A percentile compares a stretch with the other conserved stretches of the same genome.
These are phyloP conservation scores for Hymenoscyphus repandus DNA, from an alignment of 2,329 filamentous ascomycete genomes.

Conservation along the genomic window DNA sequence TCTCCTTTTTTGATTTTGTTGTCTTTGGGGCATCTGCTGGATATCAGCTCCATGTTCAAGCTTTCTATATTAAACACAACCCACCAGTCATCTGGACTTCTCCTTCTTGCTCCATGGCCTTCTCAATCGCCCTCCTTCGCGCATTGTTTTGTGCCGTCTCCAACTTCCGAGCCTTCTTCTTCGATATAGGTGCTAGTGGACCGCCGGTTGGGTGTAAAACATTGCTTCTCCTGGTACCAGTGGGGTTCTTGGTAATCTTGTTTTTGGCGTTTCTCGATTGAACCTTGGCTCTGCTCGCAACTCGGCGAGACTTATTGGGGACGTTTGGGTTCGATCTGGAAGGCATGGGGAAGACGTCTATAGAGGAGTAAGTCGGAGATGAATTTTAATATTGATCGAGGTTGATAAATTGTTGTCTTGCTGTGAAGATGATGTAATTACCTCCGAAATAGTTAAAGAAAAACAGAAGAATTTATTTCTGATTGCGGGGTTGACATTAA, in stretches of 20 bases:
- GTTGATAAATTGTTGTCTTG: conserved; percentile 1
- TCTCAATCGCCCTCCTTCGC: conserved; percentile 28
- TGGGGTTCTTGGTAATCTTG: conserved; percentile 28
- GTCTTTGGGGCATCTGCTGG: conserved; percentile 26
- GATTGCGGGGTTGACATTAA: conserved; percentile 7
- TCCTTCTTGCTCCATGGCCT: conserved; percentile 28
- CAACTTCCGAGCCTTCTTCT: conserved; percentile 32
- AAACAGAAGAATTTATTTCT: neutral
- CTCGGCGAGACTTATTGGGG: conserved; percentile 29
- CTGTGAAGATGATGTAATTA: neutral
- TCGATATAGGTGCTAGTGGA: conserved; percentile 27
- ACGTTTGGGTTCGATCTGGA: conserved; percentile 32
- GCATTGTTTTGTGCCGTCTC: conserved; percentile 30
- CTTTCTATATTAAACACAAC: neutral
- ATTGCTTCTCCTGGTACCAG: conserved; percentile 27
- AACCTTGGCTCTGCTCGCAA: conserved; percentile 28
- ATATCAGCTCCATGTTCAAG: neutral
- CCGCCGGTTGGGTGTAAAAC: conserved; percentile 31
- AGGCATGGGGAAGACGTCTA: conserved; percentile 25
- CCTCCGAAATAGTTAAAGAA: neutral
- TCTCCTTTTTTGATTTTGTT: conserved; percentile 15
- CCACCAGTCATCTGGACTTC: conserved; percentile 32
- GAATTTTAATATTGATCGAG: neutral
- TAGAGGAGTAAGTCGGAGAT: neutral
- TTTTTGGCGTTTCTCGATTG: conserved; percentile 28